phyloP scores from a whole-genome alignment of 768 basidiomycete species.

The Russula olivacea region DNA sequence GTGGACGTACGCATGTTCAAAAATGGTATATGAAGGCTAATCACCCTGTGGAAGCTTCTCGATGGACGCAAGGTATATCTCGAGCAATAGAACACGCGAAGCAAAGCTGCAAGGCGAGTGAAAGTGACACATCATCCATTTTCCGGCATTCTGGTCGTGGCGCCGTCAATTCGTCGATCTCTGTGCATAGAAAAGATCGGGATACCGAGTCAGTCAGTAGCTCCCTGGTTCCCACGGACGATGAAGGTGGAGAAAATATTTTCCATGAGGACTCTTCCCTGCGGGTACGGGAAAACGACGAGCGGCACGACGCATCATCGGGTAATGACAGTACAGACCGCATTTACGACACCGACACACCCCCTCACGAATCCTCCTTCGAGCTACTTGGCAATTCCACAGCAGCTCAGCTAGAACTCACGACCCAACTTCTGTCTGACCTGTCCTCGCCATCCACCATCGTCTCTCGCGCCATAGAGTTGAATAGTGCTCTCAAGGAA shows the following conservation, averaged over 20 bases:
- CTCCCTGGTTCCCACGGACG: slow-evolving; percentile 26
- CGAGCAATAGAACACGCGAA: slow-evolving; percentile 69
- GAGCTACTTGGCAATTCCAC: slow-evolving; percentile 65
- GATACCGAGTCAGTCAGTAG: slow-evolving; percentile 26
- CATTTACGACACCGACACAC: slow-evolving; percentile 31
- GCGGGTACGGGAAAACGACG: neutral
- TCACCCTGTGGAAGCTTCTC: slow-evolving; percentile 82
- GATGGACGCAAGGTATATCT: slow-evolving; percentile 77
- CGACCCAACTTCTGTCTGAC: slow-evolving; percentile 54
- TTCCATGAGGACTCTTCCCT: neutral
- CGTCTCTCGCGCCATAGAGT: slow-evolving; percentile 30
- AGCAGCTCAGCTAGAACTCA: slow-evolving; percentile 74
- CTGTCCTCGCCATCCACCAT: slow-evolving; percentile 34
- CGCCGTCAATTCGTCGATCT: slow-evolving; percentile 10
- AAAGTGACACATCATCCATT: slow-evolving; percentile 40
- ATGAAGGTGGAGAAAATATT: slow-evolving; percentile 23
- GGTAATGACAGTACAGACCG: slow-evolving; percentile 36
- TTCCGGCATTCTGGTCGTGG: slow-evolving; percentile 21
- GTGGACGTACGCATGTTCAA: slow-evolving; percentile 45
- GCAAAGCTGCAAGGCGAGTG: slow-evolving; percentile 34
- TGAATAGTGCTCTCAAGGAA: slow-evolving; percentile 52
- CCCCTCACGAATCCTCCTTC: slow-evolving; percentile 55
- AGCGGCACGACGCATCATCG: slow-evolving; percentile 43
- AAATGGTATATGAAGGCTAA: slow-evolving; percentile 83
- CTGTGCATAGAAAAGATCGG: slow-evolving; percentile 11